These are phyloP conservation scores for Eutrema salsugineum DNA, from an alignment of 441 rosid genomes.

Conservation along the genomic window DNA sequence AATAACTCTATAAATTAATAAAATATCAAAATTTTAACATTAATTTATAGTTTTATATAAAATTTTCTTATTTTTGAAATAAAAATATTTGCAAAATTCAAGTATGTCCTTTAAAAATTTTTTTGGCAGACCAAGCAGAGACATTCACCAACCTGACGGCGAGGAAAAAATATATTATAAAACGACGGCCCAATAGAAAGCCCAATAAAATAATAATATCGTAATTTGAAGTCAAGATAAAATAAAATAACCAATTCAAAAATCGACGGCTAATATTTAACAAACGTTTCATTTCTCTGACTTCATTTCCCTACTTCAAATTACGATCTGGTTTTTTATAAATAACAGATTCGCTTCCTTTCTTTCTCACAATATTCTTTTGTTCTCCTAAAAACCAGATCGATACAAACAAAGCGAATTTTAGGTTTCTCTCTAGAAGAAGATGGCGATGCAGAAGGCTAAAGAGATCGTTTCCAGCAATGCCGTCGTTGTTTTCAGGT, in stretches of 20 bases:
- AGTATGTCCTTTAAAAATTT: too few relatives aligned
- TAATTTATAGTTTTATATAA: too few relatives aligned
- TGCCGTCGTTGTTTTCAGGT: constrained; percentile 79
- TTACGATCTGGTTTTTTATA: too few relatives aligned
- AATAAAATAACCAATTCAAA: too few relatives aligned
- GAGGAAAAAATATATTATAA: too few relatives aligned
- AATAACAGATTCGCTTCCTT: not conserved
- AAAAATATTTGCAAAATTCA: too few relatives aligned
- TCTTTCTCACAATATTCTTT: not conserved
- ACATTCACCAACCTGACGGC: too few relatives aligned
- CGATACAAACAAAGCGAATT: not conserved
- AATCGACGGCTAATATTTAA: not conserved
- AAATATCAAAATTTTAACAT: too few relatives aligned
- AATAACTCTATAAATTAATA: too few relatives aligned
- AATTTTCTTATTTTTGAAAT: too few relatives aligned
- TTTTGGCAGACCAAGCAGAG: too few relatives aligned
- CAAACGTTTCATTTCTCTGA: not conserved
- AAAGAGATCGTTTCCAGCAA: constrained; percentile 56
- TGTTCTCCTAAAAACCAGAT: not conserved
- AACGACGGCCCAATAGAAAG: not conserved
- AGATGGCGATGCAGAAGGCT: constrained; percentile 67
- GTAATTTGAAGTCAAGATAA: too few relatives aligned
- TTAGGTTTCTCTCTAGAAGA: not conserved
- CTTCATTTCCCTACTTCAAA: not conserved
- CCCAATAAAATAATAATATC: not conserved